Conservation (phyloP, 805 yeast species). For the Lipomyces yamanashiensis region DNA sequence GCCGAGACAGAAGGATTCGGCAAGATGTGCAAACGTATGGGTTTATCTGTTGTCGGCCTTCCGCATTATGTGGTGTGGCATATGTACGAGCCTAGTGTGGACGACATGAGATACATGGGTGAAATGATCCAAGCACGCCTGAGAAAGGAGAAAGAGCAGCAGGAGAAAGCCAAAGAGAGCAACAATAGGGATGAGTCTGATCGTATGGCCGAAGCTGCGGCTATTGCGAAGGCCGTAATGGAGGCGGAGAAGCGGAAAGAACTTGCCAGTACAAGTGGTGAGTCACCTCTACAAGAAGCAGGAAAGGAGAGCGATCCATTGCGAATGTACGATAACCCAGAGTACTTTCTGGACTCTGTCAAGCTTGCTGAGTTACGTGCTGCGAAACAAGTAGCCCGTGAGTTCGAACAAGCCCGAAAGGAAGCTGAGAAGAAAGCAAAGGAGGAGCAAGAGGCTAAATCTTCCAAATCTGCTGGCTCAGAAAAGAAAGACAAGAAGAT, state of each 20-base stretch:
- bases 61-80: slow-evolving; percentile 98
- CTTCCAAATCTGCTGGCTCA: not conserved
- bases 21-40: slow-evolving; percentile 80
- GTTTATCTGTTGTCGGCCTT: slow-evolving; percentile 81
- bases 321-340: slow-evolving; percentile 25
- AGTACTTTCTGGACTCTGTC: slow-evolving; percentile 26
- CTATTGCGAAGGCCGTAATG: slow-evolving; percentile 14
- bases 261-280: slow-evolving; percentile 13
- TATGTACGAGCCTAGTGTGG: slow-evolving; percentile 91
- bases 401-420: slow-evolving; percentile 17
- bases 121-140: slow-evolving; percentile 47
- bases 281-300: slow-evolving; percentile 25
- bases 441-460: slow-evolving; percentile 12
- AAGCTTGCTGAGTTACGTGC: slow-evolving; percentile 26
- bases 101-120: slow-evolving; percentile 72
- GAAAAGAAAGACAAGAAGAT: slow-evolving; percentile 1
- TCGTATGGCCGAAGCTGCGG: slow-evolving; percentile 9
- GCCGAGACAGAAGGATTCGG: slow-evolving; percentile 98
- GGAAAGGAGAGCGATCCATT: slow-evolving; percentile 15
- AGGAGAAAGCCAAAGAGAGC: slow-evolving; percentile 16
- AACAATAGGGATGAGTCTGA: slow-evolving; percentile 8
- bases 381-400: slow-evolving; percentile 28
- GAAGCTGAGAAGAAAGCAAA: slow-evolving; percentile 15
- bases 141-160: slow-evolving; percentile 45
- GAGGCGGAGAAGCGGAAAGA: slow-evolving; percentile 4